Conservation (phyloP, 2,329 filamentous ascomycete species). For the Stagonosporopsis vannaccii region DNA sequence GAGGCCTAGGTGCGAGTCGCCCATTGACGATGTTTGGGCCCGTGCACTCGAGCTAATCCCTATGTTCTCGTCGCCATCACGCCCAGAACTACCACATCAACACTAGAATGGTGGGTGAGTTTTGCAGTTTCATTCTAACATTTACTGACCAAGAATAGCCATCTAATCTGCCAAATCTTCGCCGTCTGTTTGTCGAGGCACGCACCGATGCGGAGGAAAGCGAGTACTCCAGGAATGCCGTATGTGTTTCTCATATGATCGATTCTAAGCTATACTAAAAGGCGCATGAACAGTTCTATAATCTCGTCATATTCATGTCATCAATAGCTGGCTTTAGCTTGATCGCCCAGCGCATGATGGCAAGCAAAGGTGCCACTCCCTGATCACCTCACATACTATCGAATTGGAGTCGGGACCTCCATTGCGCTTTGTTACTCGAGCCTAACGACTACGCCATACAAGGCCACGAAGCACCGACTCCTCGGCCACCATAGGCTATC, state of each 20-base stretch:
- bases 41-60: constrained; percentile 27
- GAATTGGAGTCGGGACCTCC: neutral
- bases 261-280: constrained; percentile 4
- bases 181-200: constrained; percentile 93
- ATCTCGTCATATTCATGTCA: constrained; percentile 94
- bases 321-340: constrained; percentile 95
- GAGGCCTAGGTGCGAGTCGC: constrained; percentile 34
- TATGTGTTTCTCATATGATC: constrained; percentile 56
- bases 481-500: constrained; percentile 1
- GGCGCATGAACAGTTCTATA: constrained; percentile 78
- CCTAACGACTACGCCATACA: neutral
- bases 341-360: constrained; percentile 82
- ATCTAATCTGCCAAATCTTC: constrained; percentile 90
- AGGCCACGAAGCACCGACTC: neutral
- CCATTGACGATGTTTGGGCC: constrained; percentile 34
- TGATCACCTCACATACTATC: neutral
- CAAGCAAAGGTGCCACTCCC: constrained; percentile 23
- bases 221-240: constrained; percentile 90
- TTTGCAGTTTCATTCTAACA: neutral
- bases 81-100: neutral
- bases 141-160: constrained; percentile 49
- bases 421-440: neutral
- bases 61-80: constrained; percentile 2
- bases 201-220: constrained; percentile 93
- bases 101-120: constrained; percentile 25